Evolutionary conservation across 768 basidiomycete species (phyloP).

Genomic region (Megacollybia marginata): DNA sequence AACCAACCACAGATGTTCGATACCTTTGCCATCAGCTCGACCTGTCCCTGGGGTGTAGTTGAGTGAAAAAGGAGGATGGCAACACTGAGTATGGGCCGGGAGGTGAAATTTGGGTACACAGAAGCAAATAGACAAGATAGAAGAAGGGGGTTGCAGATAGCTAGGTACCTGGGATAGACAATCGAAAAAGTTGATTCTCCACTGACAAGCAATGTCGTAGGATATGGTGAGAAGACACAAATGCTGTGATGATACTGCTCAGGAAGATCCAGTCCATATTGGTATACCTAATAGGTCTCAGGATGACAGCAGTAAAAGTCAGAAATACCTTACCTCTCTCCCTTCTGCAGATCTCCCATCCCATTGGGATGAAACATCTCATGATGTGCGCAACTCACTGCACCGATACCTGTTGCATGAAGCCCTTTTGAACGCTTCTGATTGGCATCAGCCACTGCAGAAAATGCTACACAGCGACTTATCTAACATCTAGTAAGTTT

Average conservation of each 20-base stretch:
- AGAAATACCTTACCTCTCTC: slow-evolving; percentile 10
- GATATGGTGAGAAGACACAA: no score
- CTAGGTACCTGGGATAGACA: no score
- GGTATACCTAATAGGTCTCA: slow-evolving; percentile 17
- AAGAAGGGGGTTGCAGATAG: not conserved
- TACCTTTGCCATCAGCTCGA: slow-evolving; percentile 25
- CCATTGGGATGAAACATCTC: slow-evolving; percentile 8
- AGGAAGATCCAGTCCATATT: slow-evolving; percentile 13
- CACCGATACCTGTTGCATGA: slow-evolving; percentile 13
- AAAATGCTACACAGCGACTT: slow-evolving; percentile 7
- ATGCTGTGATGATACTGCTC: no score
- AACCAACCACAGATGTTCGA: slow-evolving; percentile 25
- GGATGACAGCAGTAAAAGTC: not conserved
- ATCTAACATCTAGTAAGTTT: not conserved
- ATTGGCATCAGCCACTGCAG: slow-evolving; percentile 11
- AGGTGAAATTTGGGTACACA: slow-evolving; percentile 20
- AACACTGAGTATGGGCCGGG: slow-evolving; percentile 11
- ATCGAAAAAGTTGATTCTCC: no score
- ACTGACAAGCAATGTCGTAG: no score
- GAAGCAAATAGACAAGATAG: not conserved
- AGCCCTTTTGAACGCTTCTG: slow-evolving; percentile 5
- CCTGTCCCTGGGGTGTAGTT: slow-evolving; percentile 20
- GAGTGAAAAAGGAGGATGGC: slow-evolving; percentile 19
- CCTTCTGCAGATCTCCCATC: slow-evolving; percentile 11
- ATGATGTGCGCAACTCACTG: slow-evolving; percentile 12